Evolutionary conservation across 2,329 filamentous ascomycete species (phyloP).

Genomic region (Alternaria brassicicola): DNA sequence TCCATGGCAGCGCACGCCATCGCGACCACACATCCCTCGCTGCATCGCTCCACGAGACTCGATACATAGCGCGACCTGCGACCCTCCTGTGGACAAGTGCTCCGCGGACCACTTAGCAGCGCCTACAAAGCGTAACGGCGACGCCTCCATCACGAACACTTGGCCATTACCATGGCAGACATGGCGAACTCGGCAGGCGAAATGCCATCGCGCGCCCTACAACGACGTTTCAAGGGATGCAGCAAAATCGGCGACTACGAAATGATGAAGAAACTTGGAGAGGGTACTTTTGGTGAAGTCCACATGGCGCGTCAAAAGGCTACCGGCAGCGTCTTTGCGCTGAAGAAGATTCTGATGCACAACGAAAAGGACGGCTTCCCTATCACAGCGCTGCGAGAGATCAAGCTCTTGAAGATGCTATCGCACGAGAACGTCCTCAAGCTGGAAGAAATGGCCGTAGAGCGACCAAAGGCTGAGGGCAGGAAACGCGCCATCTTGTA

Average conservation of each 20-base stretch:
- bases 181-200: conserved; percentile 30
- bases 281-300: conserved; percentile 96
- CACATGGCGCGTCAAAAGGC: conserved; percentile 83
- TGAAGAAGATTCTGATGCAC: conserved; percentile 99
- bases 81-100: conserved; percentile 7
- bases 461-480: conserved; percentile 66
- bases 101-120: conserved; percentile 26
- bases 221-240: conserved; percentile 77
- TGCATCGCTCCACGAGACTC: conserved; percentile 15
- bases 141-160: not conserved
- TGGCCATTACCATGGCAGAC: conserved; percentile 1
- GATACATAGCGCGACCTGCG: conserved; percentile 15
- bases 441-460: conserved; percentile 95
- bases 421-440: conserved; percentile 86
- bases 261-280: conserved; percentile 81
- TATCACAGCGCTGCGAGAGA: conserved; percentile 96
- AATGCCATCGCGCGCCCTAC: conserved; percentile 56
- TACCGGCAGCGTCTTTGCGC: conserved; percentile 76
- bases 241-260: conserved; percentile 83
- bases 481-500: conserved; percentile 81
- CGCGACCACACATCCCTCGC: conserved; percentile 12
- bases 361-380: conserved; percentile 99
- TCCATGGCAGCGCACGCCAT: conserved; percentile 32
- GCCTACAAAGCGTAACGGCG: not conserved
- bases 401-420: conserved; percentile 95